Evolutionary conservation across 805 yeast genomes (phyloP).

Genomic region (Lachancea dasiensis): DNA sequence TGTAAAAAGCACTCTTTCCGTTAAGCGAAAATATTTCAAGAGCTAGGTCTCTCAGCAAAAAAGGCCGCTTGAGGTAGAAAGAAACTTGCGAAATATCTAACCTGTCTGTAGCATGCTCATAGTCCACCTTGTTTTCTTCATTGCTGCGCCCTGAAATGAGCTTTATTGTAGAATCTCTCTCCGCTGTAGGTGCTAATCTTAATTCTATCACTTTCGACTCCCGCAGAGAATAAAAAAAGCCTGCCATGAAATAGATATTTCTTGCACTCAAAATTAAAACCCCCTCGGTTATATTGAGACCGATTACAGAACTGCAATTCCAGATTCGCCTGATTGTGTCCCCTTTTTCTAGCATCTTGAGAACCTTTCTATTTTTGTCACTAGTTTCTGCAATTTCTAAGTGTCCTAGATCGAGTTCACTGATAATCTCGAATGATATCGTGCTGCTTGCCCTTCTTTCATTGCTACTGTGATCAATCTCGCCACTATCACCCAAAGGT

Average conservation of each 20-base stretch:
- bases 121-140: conserved; percentile 14
- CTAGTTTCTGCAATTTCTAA: conserved; percentile 34
- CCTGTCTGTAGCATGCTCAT: conserved; percentile 42
- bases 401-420: conserved; percentile 35
- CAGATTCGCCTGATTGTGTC: conserved; percentile 67
- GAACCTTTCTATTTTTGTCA: conserved; percentile 69
- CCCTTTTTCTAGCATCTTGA: conserved; percentile 60
- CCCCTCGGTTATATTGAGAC: conserved; percentile 72
- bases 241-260: conserved; percentile 62
- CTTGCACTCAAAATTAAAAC: conserved; percentile 61
- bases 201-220: conserved; percentile 56
- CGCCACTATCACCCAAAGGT: conserved; percentile 9
- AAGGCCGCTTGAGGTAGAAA: conserved; percentile 67
- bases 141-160: conserved; percentile 47
- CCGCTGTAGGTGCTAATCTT: conserved; percentile 54
- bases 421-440: conserved; percentile 41
- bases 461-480: neutral
- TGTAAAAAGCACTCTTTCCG: conserved; percentile 61
- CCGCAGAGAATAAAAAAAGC: conserved; percentile 47
- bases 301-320: conserved; percentile 71
- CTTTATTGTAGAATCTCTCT: conserved; percentile 64
- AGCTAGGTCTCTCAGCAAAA: conserved; percentile 73
- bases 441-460: conserved; percentile 16
- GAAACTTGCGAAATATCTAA: conserved; percentile 60
- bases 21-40: conserved; percentile 68